These are phyloP conservation scores for Talaromyces thailandensis DNA, from an alignment of 495 filamentous ascomycete species.

Conservation along the genomic window DNA sequence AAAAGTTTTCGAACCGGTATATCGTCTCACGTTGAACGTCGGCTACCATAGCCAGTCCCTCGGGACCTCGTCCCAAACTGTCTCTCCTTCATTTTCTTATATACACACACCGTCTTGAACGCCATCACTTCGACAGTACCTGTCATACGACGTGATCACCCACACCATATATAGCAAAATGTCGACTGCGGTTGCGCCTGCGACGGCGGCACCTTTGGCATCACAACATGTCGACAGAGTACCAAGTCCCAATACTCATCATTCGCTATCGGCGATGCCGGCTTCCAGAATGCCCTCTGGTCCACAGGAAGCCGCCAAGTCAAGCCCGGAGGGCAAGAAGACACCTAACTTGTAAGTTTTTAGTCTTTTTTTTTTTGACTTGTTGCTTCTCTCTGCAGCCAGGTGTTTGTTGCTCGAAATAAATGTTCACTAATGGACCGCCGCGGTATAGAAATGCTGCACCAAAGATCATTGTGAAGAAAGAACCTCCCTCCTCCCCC, in stretches of 20 bases:
- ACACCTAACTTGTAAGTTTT: slow-evolving; percentile 47
- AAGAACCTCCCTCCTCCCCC: slow-evolving; percentile 81
- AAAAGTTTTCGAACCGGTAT: slow-evolving; percentile 11
- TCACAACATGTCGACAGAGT: slow-evolving; percentile 39
- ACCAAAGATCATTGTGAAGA: slow-evolving; percentile 89
- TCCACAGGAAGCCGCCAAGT: slow-evolving; percentile 33
- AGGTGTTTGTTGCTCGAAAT: background rate
- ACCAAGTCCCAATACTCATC: slow-evolving; percentile 39
- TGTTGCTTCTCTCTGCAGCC: background rate
- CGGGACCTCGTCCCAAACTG: background rate
- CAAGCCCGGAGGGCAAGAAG: slow-evolving; percentile 41
- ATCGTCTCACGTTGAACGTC: slow-evolving; percentile 2
- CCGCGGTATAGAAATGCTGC: slow-evolving; percentile 34
- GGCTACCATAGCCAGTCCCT: slow-evolving; percentile 1
- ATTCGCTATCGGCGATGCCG: slow-evolving; percentile 29
- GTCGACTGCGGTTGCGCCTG: slow-evolving; percentile 46
- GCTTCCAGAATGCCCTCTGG: slow-evolving; percentile 25
- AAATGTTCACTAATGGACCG: slow-evolving; percentile 3
- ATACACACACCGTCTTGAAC: background rate
- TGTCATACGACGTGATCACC: background rate
- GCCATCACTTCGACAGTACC: background rate
- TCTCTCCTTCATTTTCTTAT: background rate
- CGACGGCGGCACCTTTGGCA: slow-evolving; percentile 33
- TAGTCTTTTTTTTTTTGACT: background rate
- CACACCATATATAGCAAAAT: slow-evolving; percentile 17